phyloP scores from a whole-genome alignment of 352 stramenopile genomes.

The Phytophthora megakarya region DNA sequence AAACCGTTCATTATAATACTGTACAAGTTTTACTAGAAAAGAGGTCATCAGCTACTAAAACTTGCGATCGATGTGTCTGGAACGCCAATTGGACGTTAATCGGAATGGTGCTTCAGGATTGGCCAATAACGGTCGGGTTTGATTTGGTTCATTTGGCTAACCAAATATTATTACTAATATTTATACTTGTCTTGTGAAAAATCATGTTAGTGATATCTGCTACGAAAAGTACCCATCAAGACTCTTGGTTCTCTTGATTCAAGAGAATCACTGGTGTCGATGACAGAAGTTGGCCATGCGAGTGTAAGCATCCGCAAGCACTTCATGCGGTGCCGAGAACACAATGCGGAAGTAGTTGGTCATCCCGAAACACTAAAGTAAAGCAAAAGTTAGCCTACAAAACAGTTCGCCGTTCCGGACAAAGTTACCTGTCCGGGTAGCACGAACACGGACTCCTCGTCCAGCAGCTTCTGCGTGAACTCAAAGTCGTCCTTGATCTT shows the following conservation, averaged over 20 bases:
- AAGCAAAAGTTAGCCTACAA: slow-evolving; percentile 10
- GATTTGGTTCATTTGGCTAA: slow-evolving; percentile 7
- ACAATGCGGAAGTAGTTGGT: slow-evolving; percentile 79
- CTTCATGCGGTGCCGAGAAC: slow-evolving; percentile 67
- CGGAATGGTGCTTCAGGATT: neutral
- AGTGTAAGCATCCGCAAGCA: slow-evolving; percentile 68
- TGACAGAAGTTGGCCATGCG: slow-evolving; percentile 65
- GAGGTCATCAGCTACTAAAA: neutral
- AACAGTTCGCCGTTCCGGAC: neutral
- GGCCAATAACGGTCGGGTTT: neutral
- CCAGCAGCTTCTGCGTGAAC: slow-evolving; percentile 93
- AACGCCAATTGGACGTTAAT: slow-evolving; percentile 23
- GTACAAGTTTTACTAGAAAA: neutral
- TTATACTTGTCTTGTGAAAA: neutral
- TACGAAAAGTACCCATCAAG: too few relatives aligned
- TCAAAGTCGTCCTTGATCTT: slow-evolving; percentile 92
- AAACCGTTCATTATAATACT: neutral
- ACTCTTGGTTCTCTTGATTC: too few relatives aligned
- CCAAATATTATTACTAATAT: too few relatives aligned
- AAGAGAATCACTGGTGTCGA: slow-evolving; percentile 49
- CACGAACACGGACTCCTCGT: slow-evolving; percentile 96
- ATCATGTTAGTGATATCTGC: too few relatives aligned
- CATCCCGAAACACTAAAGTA: slow-evolving; percentile 58
- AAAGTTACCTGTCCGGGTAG: slow-evolving; percentile 83
- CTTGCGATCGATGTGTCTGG: slow-evolving; percentile 8